A percentile compares a stretch with the other conserved stretches of the same genome.
These are phyloP conservation scores for Penicillium concentricum DNA, from an alignment of 2,329 filamentous ascomycete species.

Conservation along the genomic window DNA sequence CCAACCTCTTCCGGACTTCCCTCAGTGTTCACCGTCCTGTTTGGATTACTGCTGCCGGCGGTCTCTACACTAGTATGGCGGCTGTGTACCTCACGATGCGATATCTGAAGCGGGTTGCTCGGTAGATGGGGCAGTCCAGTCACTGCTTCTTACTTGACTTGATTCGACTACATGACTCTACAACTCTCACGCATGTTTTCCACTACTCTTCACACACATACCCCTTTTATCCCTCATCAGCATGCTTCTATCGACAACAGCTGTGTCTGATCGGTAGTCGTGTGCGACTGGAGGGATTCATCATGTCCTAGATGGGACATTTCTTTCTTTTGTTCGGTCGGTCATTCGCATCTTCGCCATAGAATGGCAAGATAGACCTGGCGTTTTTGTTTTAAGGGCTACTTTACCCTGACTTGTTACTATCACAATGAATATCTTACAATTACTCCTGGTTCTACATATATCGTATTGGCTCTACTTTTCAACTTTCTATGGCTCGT, in stretches of 20 bases:
- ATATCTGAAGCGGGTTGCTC: constrained; percentile 26
- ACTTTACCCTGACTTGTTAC: constrained; percentile 21
- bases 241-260: neutral
- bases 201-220: constrained; percentile 1
- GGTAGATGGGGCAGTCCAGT: constrained; percentile 6
- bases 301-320: neutral
- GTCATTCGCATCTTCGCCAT: constrained; percentile 10
- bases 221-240: neutral
- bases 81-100: constrained; percentile 34
- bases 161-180: neutral
- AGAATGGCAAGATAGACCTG: constrained; percentile 14
- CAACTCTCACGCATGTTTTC: neutral
- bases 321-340: constrained; percentile 18
- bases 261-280: neutral
- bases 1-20: constrained; percentile 30
- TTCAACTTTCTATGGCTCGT: neutral
- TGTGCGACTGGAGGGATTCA: constrained; percentile 1
- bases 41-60: constrained; percentile 33
- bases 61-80: constrained; percentile 32
- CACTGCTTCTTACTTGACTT: neutral
- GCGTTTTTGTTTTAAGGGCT: constrained; percentile 20
- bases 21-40: constrained; percentile 34
- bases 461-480: neutral
- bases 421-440: neutral
- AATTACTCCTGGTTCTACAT: neutral